A percentile compares a stretch with the other conserved stretches of the same genome.
Evolutionary conservation across 345 rosid species (phyloP).

Genomic region (Boechera stricta): DNA sequence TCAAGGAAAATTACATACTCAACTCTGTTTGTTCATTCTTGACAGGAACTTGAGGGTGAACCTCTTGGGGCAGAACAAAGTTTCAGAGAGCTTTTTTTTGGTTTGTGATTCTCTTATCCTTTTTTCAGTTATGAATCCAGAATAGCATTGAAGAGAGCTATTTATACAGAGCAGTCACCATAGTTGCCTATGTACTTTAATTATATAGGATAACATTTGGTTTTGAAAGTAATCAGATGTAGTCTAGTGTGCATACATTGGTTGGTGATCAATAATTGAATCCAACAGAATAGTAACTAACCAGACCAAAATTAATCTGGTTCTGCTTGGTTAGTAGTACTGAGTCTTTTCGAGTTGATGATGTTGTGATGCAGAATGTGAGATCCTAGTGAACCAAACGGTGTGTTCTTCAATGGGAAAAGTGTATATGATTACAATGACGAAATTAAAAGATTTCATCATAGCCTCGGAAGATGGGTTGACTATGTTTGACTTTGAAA

Average conservation of each 20-base stretch:
- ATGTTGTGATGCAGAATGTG: neutral
- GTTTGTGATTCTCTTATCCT: neutral
- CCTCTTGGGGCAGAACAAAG: neutral
- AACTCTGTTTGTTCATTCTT: neutral
- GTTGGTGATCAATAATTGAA: neutral
- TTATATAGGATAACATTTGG: neutral
- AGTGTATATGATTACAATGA: neutral
- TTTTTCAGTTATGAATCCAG: neutral
- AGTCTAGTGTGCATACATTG: neutral
- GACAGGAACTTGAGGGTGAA: neutral
- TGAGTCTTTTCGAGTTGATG: neutral
- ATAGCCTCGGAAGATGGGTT: neutral
- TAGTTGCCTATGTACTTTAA: neutral
- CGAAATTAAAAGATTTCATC: neutral
- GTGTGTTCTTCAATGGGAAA: neutral
- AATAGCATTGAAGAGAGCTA: neutral
- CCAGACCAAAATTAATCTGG: neutral
- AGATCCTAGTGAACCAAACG: neutral
- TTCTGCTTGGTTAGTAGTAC: neutral
- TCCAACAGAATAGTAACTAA: neutral
- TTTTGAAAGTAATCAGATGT: neutral
- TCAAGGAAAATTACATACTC: neutral
- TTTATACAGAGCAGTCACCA: too few relatives aligned
- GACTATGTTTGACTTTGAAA: neutral
- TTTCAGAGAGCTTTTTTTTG: neutral